These are phyloP conservation scores for Chimonanthus salicifolius DNA, from an alignment of 164 flowering plant genomes.

Conservation along the genomic window DNA sequence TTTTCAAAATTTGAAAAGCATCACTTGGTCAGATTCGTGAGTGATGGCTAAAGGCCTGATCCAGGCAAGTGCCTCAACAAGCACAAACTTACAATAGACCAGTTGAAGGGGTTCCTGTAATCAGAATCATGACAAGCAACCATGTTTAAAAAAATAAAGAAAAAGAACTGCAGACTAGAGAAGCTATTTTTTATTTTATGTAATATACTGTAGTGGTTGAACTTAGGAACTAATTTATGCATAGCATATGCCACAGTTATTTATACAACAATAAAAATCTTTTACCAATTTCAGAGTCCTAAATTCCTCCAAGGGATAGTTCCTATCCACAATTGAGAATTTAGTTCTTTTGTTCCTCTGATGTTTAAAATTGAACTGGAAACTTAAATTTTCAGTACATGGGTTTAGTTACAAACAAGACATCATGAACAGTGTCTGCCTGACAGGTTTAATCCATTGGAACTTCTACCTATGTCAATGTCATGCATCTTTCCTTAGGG, in stretches of 20 bases:
- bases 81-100: neutral
- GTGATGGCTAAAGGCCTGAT: neutral
- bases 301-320: neutral
- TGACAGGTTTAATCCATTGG: neutral
- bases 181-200: too few relatives aligned
- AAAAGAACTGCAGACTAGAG: neutral
- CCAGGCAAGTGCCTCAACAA: neutral
- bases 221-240: neutral
- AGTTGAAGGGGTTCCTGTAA: neutral
- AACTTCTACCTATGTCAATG: neutral
- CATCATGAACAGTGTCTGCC: neutral
- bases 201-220: too few relatives aligned
- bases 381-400: neutral
- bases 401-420: neutral
- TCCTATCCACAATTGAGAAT: neutral
- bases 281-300: neutral
- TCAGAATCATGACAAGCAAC: neutral
- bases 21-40: neutral
- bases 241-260: neutral
- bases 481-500: neutral
- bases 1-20: neutral
- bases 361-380: neutral
- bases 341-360: too few relatives aligned
- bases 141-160: neutral
- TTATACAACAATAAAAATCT: neutral